Base-by-base conservation (phyloP, 2,329 filamentous ascomycete genomes). In the Trichoderma lentiforme region DNA sequence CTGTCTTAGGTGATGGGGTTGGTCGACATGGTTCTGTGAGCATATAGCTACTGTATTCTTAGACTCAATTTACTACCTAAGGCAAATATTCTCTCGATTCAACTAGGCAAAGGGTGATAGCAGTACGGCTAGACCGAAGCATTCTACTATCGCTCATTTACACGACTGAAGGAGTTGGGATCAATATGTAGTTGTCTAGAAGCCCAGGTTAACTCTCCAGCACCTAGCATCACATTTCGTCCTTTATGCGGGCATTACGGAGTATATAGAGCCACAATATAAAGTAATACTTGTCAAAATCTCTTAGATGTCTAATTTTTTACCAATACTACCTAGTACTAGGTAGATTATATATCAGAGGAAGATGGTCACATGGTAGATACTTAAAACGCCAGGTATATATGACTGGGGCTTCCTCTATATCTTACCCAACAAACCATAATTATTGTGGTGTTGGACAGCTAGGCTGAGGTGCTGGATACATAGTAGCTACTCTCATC, bases 241-340 rank as follows among this genome's bases (percentile, higher is more conserved):
- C 15, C 9, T 8, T 47, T 47, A 5, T 47, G 39, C 9, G n/a
- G 18, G 8, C n/a, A 47, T 3, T 39, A 21, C 18, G 0, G 36
- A 21, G 2, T 11, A 47, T 11, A 47, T n/a, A 8, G 43, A 47
- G n/a, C 43, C 9, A 7, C 8, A 11, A 47, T 21, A 47, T 21
- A 8, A 21, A 47, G 18, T 11, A 2, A 21, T 51, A 51, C n/a
- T 21, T 21, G 9, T 21, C 11, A 24, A 51, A 24, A 51, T 24
- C n/a, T 12, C n/a, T 21, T 24, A 12, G n/a, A 24, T 21, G 1
- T 0, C 1, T n/a, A 47, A 3, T 2, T 0, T 47, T 47, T 8
- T 7, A 39, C 6, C 36, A 39, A 2, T 18, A 18, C 6, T 1
- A 39, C 26, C 26, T 26, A 28, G 4, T 28, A 21, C 21, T 21